These are phyloP conservation scores for Penicillium nucicola DNA, from an alignment of 495 filamentous ascomycete genomes.

Conservation along the genomic window DNA sequence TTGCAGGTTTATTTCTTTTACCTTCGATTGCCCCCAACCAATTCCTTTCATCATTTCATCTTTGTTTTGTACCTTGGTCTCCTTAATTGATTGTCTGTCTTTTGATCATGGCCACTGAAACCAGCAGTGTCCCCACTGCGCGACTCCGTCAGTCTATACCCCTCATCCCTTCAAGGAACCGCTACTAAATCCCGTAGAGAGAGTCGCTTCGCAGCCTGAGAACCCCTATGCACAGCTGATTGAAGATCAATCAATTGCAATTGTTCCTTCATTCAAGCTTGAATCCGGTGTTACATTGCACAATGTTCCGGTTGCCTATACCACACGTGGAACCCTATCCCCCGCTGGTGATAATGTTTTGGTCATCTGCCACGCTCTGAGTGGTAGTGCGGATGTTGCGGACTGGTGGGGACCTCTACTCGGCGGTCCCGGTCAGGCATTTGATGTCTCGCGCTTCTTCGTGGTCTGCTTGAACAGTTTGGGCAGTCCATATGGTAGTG, in stretches of 20 bases:
- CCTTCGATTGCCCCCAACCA: slow-evolving; percentile 6
- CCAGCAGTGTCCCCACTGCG: slow-evolving; percentile 16
- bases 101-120: slow-evolving; percentile 30
- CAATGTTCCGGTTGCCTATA: slow-evolving; percentile 94
- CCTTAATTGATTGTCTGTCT: not conserved
- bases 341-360: slow-evolving; percentile 81
- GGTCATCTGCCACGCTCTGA: slow-evolving; percentile 96
- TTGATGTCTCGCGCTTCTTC: slow-evolving; percentile 90
- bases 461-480: slow-evolving; percentile 94
- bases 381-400: slow-evolving; percentile 90
- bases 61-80: slow-evolving; percentile 2
- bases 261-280: slow-evolving; percentile 86
- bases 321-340: slow-evolving; percentile 73
- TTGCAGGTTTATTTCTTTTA: not conserved
- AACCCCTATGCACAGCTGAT: slow-evolving; percentile 89
- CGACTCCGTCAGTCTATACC: slow-evolving; percentile 44
- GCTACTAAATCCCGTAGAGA: slow-evolving; percentile 66
- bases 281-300: slow-evolving; percentile 84
- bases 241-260: slow-evolving; percentile 76
- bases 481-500: slow-evolving; percentile 94
- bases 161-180: slow-evolving; percentile 14
- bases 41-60: not conserved
- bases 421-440: slow-evolving; percentile 83
- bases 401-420: slow-evolving; percentile 99
- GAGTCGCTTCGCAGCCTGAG: slow-evolving; percentile 69